phyloP scores from a whole-genome alignment of 352 stramenopile genomes.

The Globisporangium echinulatum region DNA sequence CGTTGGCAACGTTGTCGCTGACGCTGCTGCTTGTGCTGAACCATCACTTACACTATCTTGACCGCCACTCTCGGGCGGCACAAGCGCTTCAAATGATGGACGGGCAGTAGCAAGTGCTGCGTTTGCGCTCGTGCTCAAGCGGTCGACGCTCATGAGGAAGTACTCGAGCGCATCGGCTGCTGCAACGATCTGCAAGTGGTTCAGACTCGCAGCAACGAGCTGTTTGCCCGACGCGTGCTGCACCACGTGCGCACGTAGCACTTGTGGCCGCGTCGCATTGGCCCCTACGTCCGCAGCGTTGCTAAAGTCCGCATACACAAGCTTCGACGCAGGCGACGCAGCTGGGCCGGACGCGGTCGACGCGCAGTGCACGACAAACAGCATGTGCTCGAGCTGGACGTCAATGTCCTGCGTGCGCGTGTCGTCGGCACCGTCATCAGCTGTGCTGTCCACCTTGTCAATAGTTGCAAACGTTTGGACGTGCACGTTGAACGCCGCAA shows the following conservation, averaged over 20 bases:
- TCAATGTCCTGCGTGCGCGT: constrained; percentile 48
- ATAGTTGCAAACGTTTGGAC: constrained; percentile 31
- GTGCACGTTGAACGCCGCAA: constrained; percentile 45
- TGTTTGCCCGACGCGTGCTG: constrained; percentile 46
- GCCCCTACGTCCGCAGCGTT: constrained; percentile 15
- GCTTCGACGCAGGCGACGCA: constrained; percentile 33
- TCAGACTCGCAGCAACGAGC: constrained; percentile 30
- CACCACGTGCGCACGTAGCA: constrained; percentile 34
- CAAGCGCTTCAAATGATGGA: constrained; percentile 20
- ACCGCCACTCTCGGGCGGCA: constrained; percentile 9
- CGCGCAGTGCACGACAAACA: constrained; percentile 42
- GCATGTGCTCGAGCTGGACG: constrained; percentile 36
- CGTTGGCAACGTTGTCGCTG: constrained; percentile 16
- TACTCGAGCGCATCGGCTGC: constrained; percentile 42
- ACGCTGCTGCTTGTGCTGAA: background rate
- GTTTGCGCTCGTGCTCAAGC: constrained; percentile 40
- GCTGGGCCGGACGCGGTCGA: constrained; percentile 24
- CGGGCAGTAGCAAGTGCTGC: constrained; percentile 41
- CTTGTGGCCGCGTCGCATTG: constrained; percentile 30
- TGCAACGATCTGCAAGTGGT: constrained; percentile 40
- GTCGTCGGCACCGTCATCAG: constrained; percentile 14
- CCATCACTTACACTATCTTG: constrained; percentile 7
- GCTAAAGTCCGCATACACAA: constrained; percentile 54
- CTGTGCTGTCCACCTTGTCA: constrained; percentile 4
- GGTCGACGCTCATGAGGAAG: constrained; percentile 62